Conservation (phyloP, 352 stramenopile species). For the Globisporangium emineosum region DNA sequence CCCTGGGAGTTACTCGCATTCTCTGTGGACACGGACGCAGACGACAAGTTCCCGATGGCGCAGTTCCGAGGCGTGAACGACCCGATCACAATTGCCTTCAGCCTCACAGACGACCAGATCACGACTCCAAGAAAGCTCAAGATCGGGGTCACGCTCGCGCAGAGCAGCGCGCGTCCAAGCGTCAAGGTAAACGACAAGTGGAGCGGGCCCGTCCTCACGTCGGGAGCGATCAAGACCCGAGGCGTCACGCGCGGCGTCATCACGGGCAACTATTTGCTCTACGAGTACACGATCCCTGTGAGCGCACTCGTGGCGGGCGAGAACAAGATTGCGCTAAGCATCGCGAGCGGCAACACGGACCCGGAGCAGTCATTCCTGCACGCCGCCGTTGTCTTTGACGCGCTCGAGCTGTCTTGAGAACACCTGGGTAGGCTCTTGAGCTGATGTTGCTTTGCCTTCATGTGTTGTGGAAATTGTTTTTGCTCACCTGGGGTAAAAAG, state of each 20-base stretch:
- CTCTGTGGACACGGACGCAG: constrained; percentile 17
- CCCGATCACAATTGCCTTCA: constrained; percentile 32
- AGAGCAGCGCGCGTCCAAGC: constrained; percentile 25
- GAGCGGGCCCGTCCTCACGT: constrained; percentile 25
- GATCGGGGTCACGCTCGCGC: constrained; percentile 40
- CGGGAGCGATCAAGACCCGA: constrained; percentile 37
- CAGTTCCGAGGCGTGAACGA: constrained; percentile 49
- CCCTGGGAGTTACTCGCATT: constrained; percentile 28
- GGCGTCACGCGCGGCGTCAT: constrained; percentile 44
- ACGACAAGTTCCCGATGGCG: constrained; percentile 36
- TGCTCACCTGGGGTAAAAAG: no score
- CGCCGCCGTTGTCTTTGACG: constrained; percentile 45
- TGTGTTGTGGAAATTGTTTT: no score
- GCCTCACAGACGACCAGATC: constrained; percentile 25
- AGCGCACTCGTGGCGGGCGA: constrained; percentile 29
- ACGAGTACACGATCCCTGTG: constrained; percentile 44
- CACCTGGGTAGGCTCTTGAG: no score
- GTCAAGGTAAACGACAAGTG: constrained; percentile 44
- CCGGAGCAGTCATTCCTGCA: constrained; percentile 36
- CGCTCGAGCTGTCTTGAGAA: constrained; percentile 37
- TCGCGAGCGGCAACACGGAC: constrained; percentile 42
- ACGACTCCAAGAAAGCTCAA: constrained; percentile 24
- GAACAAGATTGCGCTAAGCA: constrained; percentile 37
- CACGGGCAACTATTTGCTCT: constrained; percentile 46
- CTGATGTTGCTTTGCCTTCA: no score